Base-by-base conservation (phyloP, 306 rosid species). In the Cajanus cajan region DNA sequence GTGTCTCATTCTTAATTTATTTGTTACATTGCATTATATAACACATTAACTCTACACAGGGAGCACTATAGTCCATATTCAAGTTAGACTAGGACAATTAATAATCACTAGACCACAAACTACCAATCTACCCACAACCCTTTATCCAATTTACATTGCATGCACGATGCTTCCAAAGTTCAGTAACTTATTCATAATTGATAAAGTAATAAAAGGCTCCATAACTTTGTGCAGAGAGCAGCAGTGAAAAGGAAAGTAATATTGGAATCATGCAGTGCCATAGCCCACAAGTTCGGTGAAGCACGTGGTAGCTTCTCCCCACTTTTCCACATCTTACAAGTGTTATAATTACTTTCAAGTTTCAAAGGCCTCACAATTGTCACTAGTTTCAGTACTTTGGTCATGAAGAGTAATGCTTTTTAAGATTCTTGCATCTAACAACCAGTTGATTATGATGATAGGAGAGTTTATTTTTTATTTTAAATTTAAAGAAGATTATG, bases 1-100 rank as follows among this genome's bases (percentile, higher is more conserved):
- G 89, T 81, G 92, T 94, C 92, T 48, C 65, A 85, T 39, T 90
- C 97, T 45, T 44, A 57, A 84, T 68, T 80, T 14, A 11, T 78
- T 84, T 14, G 77, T 80, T 84, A 69, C 72, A 61, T 52, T 71
- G 50, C 80, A 58, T 51, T 72, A 34, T 80, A 66, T 52, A 65
- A 48, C 71, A 62, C 40, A 64, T 22, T 21, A 41, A 21, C 54
- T 21, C 73, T 62, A 33, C 73, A 81, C 50, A 64, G 55, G 9
- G 3, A 50, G 4, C 79, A 71, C 78, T n/a, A n/a, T n/a, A n/a
- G n/a, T n/a, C n/a, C 81, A 68, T 80, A 86, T 85, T 79, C 70
- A 28, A 69, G 40, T 36, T 37, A 45, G 34, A 73, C n/a, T 34
- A 12, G 7, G 47, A 39, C 10, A 55, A 45, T 22, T 9, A 40